Conservation (phyloP, 2,329 filamentous ascomycete genomes). For the Exophiala bonariae region DNA sequence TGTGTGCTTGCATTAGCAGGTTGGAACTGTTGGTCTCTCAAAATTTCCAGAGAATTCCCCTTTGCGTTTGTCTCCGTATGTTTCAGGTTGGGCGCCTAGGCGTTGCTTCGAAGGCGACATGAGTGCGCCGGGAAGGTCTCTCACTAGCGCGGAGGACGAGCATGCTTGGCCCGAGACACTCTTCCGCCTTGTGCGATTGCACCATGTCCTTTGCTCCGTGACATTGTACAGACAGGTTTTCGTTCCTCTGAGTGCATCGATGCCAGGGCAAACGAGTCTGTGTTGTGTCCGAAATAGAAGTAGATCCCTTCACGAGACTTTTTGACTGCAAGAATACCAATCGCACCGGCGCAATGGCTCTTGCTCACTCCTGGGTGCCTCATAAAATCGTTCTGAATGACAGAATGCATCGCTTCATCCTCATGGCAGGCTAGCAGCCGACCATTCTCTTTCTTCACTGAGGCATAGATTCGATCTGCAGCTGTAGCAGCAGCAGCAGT, state of each 20-base stretch:
- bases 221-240: slow-evolving; percentile 83
- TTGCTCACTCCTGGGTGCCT: slow-evolving; percentile 77
- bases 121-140: not conserved
- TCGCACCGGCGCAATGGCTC: slow-evolving; percentile 80
- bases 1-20: no score
- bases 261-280: slow-evolving; percentile 79
- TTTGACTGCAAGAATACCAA: slow-evolving; percentile 89
- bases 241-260: slow-evolving; percentile 81
- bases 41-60: no score
- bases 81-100: no score
- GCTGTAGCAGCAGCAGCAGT: slow-evolving; percentile 87
- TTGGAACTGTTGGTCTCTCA: no score
- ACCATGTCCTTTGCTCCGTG: slow-evolving; percentile 61
- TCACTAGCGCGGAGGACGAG: slow-evolving; percentile 1
- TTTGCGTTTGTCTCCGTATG: no score
- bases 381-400: slow-evolving; percentile 91
- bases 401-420: slow-evolving; percentile 73
- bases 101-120: no score
- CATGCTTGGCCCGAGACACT: slow-evolving; percentile 29
- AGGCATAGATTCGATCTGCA: slow-evolving; percentile 79
- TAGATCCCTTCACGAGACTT: slow-evolving; percentile 74
- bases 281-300: slow-evolving; percentile 95
- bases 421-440: slow-evolving; percentile 67
- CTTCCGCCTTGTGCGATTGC: slow-evolving; percentile 51
- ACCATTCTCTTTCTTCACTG: slow-evolving; percentile 64